Percentiles rank a stretch among this genome's conserved stretches.
These are phyloP conservation scores for Chlorella sorokiniana DNA, from an alignment of 139 green algal genomes.

Conservation along the genomic window DNA sequence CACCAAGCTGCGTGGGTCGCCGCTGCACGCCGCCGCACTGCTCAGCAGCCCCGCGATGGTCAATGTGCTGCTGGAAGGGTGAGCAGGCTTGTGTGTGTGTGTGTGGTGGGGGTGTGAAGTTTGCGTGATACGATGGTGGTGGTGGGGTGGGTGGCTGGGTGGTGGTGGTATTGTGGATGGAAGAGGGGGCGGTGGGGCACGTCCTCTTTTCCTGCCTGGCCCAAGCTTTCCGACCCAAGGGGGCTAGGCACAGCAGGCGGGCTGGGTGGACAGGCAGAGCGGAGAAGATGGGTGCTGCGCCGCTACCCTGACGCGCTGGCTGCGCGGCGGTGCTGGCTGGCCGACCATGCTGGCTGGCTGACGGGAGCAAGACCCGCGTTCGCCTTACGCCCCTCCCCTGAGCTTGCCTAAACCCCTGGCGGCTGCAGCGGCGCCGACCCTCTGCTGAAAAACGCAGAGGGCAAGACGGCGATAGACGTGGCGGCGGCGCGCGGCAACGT, in stretches of 20 bases:
- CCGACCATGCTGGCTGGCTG: too few species aligned
- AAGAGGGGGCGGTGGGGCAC: too few species aligned
- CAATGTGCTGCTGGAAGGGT: neutral
- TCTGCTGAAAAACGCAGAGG: conserved; percentile 6
- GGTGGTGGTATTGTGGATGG: too few species aligned
- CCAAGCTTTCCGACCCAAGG: too few species aligned
- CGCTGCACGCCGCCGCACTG: conserved; percentile 5
- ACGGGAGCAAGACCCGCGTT: neutral
- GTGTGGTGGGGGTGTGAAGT: neutral
- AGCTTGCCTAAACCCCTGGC: neutral
- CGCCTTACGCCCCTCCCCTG: neutral
- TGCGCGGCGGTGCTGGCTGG: too few species aligned
- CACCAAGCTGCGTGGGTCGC: conserved; percentile 18
- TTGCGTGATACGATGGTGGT: neutral
- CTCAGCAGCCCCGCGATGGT: neutral
- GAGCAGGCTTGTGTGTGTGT: neutral
- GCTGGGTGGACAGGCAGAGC: too few species aligned
- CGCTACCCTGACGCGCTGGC: too few species aligned
- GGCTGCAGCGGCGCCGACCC: conserved; percentile 12
- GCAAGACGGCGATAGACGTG: conserved; percentile 17
- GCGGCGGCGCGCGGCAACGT: neutral
- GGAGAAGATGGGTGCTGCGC: too few species aligned
- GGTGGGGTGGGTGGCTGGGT: neutral
- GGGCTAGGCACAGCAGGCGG: too few species aligned
- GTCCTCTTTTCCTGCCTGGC: too few species aligned